Percentiles rank a stretch among this genome's conserved stretches.
Evolutionary conservation across 1,139 yeast genomes (phyloP).

Genomic region (Kodamaea alishanica): DNA sequence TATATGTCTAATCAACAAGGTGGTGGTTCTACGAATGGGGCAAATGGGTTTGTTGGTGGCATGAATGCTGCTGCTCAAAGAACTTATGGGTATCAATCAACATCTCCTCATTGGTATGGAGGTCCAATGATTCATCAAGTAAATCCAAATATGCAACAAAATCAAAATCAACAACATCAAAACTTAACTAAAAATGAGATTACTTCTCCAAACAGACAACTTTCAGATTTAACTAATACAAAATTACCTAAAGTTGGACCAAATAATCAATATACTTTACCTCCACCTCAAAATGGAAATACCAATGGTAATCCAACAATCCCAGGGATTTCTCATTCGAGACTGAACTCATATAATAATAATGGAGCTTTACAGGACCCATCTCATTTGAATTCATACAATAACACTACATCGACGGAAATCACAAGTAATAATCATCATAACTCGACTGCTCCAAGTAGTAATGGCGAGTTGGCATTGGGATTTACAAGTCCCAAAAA

Average conservation of each 20-base stretch:
- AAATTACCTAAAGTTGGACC: slow-evolving; percentile 35
- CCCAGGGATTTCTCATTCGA: slow-evolving; percentile 21
- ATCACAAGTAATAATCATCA: slow-evolving; percentile 9
- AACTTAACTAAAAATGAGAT: slow-evolving; percentile 7
- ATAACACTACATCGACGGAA: slow-evolving; percentile 9
- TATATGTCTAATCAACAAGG: too few species aligned
- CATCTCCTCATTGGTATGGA: slow-evolving; percentile 14
- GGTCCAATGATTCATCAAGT: slow-evolving; percentile 14
- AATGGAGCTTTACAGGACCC: slow-evolving; percentile 8
- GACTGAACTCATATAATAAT: slow-evolving; percentile 28
- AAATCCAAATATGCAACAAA: slow-evolving; percentile 11
- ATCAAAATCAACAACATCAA: slow-evolving; percentile 7
- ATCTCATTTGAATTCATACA: slow-evolving; percentile 5
- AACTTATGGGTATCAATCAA: slow-evolving; percentile 11
- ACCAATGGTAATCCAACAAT: slow-evolving; percentile 10
- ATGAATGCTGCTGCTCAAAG: slow-evolving; percentile 8
- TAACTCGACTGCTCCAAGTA: slow-evolving; percentile 20
- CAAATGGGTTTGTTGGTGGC: slow-evolving; percentile 8
- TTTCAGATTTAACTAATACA: slow-evolving; percentile 29
- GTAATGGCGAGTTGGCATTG: slow-evolving; percentile 33
- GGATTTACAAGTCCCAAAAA: slow-evolving; percentile 52
- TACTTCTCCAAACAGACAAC: slow-evolving; percentile 36
- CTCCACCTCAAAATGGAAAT: slow-evolving; percentile 24
- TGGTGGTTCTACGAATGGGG: too few species aligned
- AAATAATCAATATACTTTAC: slow-evolving; percentile 30